Base-by-base conservation (phyloP, 129 eudicot species). In the Flaveria linearis region DNA sequence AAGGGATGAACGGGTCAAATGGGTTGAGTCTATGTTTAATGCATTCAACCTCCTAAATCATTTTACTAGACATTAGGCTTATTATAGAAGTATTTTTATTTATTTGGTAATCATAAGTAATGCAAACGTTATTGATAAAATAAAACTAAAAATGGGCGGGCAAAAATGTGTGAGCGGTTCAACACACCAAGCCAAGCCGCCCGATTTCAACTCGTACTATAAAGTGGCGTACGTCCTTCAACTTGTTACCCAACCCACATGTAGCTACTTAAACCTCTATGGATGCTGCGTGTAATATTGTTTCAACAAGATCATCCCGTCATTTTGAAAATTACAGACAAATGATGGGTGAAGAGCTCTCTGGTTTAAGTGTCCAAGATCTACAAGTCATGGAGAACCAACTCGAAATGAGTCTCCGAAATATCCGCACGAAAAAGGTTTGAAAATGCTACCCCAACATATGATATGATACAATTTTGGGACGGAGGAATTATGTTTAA, bases 321-420 rank as follows among this genome's bases (percentile, higher is more conserved):
- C 20, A 33, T 16, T 9, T 75, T 71, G 66, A 73, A 22, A 22
- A 67, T 25, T 73, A 36, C 69, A 93, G 98, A 86, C 85, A 85
- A 80, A 86, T 93, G 82, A 83, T 86, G 90, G 97, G 96, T 41
- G 92, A 91, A 81, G 97, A 88, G 78, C 90, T 91, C 28, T 76
- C 91, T 50, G 95, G 92, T 65, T 83, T 91, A 73, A 83, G 76
- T 85, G 87, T 87, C 79, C 89, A 87, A 82, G 97, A 89, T 30
- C 85, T 91, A 81, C 96, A 91, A 60, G 83, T 85, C 77, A 55
- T 89, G 79, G 97, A 91, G 80, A 85, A 60, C 80, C 90, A 87
- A 83, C 83, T 91, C 36, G 97, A 91, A 74, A 87, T 82, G 87
- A 91, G 97, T 85, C 86, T 88, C 13, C 80, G 86, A 16, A 82